phyloP scores from a whole-genome alignment of 2,329 filamentous ascomycete species.

The Colletotrichum sp. region DNA sequence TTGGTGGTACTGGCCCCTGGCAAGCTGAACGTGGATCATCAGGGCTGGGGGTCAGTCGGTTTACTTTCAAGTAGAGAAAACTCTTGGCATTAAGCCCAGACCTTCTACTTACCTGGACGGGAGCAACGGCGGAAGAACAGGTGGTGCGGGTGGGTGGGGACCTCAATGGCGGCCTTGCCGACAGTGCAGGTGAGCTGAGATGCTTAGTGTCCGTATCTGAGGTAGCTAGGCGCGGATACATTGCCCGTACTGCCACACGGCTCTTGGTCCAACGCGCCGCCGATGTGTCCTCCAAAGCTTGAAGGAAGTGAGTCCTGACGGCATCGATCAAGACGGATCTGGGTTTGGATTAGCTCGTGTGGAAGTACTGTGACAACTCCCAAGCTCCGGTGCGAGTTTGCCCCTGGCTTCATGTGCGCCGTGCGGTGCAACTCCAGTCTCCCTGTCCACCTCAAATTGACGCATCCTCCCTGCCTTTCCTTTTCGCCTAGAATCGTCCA shows the following conservation, averaged over 20 bases:
- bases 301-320: background rate
- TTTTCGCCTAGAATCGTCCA: background rate
- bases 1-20: background rate
- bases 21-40: constrained; percentile 4
- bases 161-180: background rate
- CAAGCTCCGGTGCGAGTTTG: background rate
- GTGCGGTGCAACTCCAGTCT: background rate
- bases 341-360: background rate
- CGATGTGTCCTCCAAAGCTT: background rate
- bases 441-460: background rate
- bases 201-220: background rate
- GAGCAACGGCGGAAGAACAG: background rate
- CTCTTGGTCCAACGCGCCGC: background rate
- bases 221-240: background rate
- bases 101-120: background rate
- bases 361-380: background rate
- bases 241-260: background rate
- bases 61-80: background rate
- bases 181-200: background rate
- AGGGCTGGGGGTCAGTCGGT: background rate
- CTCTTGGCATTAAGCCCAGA: background rate
- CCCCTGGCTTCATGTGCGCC: background rate
- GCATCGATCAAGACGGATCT: background rate
- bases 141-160: background rate
- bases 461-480: background rate